phyloP scores from a whole-genome alignment of 2,329 filamentous ascomycete genomes.

The Cadophora luteo-olivacea region DNA sequence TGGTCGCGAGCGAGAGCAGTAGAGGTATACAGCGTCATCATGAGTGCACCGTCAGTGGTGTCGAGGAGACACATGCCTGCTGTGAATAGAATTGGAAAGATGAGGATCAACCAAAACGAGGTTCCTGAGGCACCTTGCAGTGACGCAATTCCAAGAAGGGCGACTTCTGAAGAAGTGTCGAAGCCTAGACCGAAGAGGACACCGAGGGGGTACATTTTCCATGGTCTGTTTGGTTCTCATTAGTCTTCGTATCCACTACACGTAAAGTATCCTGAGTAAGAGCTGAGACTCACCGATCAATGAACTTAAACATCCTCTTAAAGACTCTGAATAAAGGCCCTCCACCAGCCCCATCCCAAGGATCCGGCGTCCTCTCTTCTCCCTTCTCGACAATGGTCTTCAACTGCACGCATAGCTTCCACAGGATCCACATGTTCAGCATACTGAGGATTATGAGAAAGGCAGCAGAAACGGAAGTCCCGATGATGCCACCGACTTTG shows the following conservation, averaged over 20 bases:
- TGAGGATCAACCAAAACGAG: slow-evolving; percentile 90
- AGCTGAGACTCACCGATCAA: slow-evolving; percentile 51
- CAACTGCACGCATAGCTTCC: slow-evolving; percentile 67
- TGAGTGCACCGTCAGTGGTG: slow-evolving; percentile 89
- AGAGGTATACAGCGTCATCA: slow-evolving; percentile 92
- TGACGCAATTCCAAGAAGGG: slow-evolving; percentile 86
- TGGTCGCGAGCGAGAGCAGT: slow-evolving; percentile 78
- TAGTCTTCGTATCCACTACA: background rate
- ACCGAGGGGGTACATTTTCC: slow-evolving; percentile 96
- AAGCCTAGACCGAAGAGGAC: slow-evolving; percentile 92
- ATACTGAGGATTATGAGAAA: slow-evolving; percentile 83
- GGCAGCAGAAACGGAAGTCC: slow-evolving; percentile 82
- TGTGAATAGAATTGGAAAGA: slow-evolving; percentile 93
- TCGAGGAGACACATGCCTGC: slow-evolving; percentile 96
- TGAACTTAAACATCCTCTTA: slow-evolving; percentile 76
- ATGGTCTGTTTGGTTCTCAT: slow-evolving; percentile 56
- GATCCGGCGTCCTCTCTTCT: slow-evolving; percentile 39
- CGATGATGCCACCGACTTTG: slow-evolving; percentile 84
- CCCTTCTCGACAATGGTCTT: slow-evolving; percentile 35
- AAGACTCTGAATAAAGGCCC: slow-evolving; percentile 78
- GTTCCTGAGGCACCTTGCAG: slow-evolving; percentile 87
- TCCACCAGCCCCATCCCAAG: slow-evolving; percentile 57
- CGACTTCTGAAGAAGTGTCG: slow-evolving; percentile 94
- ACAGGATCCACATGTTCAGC: slow-evolving; percentile 87
- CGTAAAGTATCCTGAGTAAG: too few relatives aligned